Conservation (phyloP, 108 stramenopile species). For the Skeletonema grethae region DNA sequence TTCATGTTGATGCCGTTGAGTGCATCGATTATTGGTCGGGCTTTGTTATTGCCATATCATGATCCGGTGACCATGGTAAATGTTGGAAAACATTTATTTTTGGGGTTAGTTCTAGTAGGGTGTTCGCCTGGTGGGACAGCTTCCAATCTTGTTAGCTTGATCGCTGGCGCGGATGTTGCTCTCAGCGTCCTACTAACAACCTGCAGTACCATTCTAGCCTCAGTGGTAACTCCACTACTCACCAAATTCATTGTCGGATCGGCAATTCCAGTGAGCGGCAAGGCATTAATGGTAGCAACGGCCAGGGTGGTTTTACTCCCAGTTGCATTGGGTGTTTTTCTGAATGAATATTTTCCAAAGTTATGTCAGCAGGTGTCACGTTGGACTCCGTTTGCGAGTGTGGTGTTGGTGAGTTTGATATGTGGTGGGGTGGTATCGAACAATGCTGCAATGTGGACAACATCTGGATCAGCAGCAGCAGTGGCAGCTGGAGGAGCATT, state of each 20-base stretch:
- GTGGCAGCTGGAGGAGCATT: conserved; percentile 6
- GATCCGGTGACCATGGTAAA: conserved; percentile 38
- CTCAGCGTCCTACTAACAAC: conserved; percentile 90
- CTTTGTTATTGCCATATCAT: conserved; percentile 61
- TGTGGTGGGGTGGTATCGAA: conserved; percentile 93
- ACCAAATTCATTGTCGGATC: conserved; percentile 84
- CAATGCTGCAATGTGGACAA: conserved; percentile 61
- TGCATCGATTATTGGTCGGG: conserved; percentile 68
- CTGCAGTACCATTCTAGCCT: conserved; percentile 88
- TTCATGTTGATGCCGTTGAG: conserved; percentile 89
- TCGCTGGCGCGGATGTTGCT: conserved; percentile 96
- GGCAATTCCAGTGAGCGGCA: conserved; percentile 69
- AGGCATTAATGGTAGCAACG: conserved; percentile 71
- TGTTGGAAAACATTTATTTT: conserved; percentile 56
- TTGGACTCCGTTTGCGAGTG: conserved; percentile 86
- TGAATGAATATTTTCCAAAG: conserved; percentile 70
- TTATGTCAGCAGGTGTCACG: conserved; percentile 60
- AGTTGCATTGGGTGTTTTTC: conserved; percentile 82
- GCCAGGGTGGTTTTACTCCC: conserved; percentile 89
- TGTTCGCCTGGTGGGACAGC: conserved; percentile 95
- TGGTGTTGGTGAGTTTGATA: conserved; percentile 86
- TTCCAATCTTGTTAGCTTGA: conserved; percentile 90
- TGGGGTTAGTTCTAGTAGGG: conserved; percentile 83
- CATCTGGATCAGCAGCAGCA: conserved; percentile 13
- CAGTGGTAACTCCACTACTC: conserved; percentile 82